Conservation (phyloP, 768 basidiomycete species). For the Boletus subcaerulescens region DNA sequence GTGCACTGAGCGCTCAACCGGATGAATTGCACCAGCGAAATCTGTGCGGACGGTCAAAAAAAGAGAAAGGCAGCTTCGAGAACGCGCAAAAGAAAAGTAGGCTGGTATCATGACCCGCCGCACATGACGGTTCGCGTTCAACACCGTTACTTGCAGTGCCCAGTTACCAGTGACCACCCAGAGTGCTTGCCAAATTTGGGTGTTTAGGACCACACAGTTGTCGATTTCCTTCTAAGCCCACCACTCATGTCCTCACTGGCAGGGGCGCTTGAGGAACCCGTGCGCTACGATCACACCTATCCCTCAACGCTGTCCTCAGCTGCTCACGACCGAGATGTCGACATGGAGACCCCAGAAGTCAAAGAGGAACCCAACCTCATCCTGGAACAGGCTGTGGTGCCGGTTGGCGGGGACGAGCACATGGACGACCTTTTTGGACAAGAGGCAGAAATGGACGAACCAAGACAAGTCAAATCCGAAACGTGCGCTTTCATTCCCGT, state of each 20-base stretch:
- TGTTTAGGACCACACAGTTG: not conserved
- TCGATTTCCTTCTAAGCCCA: not conserved
- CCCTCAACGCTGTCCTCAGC: slow-evolving; percentile 3
- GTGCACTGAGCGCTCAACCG: not conserved
- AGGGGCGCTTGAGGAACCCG: slow-evolving; percentile 47
- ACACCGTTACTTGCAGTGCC: too few relatives aligned
- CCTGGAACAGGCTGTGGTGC: slow-evolving; percentile 17
- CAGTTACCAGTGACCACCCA: too few relatives aligned
- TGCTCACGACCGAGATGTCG: slow-evolving; percentile 34
- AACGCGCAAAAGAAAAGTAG: not conserved
- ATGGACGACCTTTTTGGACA: slow-evolving; percentile 83
- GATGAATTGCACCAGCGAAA: slow-evolving; percentile 7
- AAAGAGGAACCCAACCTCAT: slow-evolving; percentile 14
- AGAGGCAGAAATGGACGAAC: slow-evolving; percentile 48
- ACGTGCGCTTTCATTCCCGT: slow-evolving; percentile 36
- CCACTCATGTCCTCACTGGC: slow-evolving; percentile 56
- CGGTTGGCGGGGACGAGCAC: slow-evolving; percentile 42
- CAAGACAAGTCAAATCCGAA: slow-evolving; percentile 42
- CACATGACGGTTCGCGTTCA: too few relatives aligned
- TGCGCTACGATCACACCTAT: slow-evolving; percentile 22
- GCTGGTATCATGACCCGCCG: too few relatives aligned
- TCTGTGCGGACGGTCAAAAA: not conserved
- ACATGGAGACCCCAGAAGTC: slow-evolving; percentile 37
- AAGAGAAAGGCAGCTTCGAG: not conserved
- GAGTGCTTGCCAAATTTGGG: slow-evolving; percentile 13